A percentile compares a stretch with the other conserved stretches of the same genome.
Conservation (phyloP, 129 eudicot species). For the Saussurea involucrata region DNA sequence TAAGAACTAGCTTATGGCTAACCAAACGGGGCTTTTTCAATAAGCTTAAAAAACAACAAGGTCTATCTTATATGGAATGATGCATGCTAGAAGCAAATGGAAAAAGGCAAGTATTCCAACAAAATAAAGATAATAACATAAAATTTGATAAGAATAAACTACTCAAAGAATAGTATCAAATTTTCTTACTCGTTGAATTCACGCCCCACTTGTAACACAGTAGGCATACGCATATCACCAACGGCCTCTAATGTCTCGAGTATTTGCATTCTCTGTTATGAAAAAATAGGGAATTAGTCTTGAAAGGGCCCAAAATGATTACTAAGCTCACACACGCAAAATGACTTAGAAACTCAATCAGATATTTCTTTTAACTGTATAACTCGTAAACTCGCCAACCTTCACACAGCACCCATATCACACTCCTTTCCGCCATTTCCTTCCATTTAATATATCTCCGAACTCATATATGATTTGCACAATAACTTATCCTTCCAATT, state of each 20-base stretch:
- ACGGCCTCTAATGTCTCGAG: conserved; percentile 57
- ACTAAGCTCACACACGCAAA: neutral
- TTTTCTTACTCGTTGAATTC: conserved; percentile 74
- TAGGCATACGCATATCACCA: conserved; percentile 41
- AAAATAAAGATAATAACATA: neutral
- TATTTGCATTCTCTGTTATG: conserved; percentile 58
- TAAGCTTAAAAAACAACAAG: neutral
- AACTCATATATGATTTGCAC: neutral
- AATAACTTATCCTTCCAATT: neutral
- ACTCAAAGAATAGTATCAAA: neutral
- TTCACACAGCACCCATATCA: neutral
- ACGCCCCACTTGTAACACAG: conserved; percentile 46
- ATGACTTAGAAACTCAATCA: neutral
- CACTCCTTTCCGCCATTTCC: neutral
- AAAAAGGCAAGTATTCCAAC: neutral
- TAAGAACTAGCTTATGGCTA: too few species aligned
- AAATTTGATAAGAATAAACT: neutral
- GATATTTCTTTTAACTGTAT: too few species aligned
- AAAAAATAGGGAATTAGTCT: neutral
- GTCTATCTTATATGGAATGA: neutral
- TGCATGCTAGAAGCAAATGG: neutral
- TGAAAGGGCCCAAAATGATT: neutral
- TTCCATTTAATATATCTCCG: neutral
- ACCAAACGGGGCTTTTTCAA: too few species aligned
- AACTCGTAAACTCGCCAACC: neutral